Base-by-base conservation (phyloP, 306 rosid species). In the Fragaria vesca region DNA sequence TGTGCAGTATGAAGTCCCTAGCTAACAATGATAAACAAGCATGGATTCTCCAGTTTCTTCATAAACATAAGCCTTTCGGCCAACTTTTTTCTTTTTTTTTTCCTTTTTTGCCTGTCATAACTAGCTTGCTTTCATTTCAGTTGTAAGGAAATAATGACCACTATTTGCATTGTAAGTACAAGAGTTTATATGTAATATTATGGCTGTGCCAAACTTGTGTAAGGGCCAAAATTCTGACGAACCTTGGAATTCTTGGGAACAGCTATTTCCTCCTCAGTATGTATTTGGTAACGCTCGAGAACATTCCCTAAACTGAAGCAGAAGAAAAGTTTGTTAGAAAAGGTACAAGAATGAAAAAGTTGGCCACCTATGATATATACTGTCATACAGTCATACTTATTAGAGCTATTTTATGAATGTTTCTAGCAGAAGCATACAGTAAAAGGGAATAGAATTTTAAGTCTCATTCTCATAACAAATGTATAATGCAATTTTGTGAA, bases 241-340 rank as follows among this genome's bases (percentile, higher is more conserved):
- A 80, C 83, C 83, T 69, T 48, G 48, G 12, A 62, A 68, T 34
- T 57, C 63, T 75, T 58, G 76, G 76, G 4, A 18, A 2, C 54
- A 5, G 75, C 76, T 30, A 7, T 18, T 48, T 69, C 71, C 50
- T 80, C 75, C 13, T 48, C 79, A 15, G 6, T 76, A 36, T 75
- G 80, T 16, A 24, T 17, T 46, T 28, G 58, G 46, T 80, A 80
- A 8, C 80, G 83, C 76, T 80, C 80, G 1, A 80, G 46, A 60
- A 75, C 61, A 36, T 67, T 75, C 46, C 32, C 80, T 32, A 67
- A 3, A 24, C 80, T 80, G 79, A 45, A 57, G 52, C 38, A 70
- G 6, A 74, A 21, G 69, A 55, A 4, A 38, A 34, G 0, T 62
- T 46, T 10, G 8, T 47, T 30, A 75, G 78, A 16, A 30, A 6